Base-by-base conservation (phyloP, 805 yeast species). In the Teunomyces lycoperdinae region DNA sequence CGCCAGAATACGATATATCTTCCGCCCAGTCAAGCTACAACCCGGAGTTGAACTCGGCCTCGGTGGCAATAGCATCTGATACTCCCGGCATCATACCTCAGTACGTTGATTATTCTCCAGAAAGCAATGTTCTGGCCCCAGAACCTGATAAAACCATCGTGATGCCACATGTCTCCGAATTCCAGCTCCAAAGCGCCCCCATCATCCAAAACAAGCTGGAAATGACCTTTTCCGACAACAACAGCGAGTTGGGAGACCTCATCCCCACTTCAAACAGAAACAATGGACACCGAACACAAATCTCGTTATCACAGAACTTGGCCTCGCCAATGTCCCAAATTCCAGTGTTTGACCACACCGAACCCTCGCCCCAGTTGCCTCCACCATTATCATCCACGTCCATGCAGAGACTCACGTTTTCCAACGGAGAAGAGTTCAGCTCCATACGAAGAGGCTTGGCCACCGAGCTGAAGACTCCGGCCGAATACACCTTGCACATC, bases 401-500 rank as follows among this genome's bases (percentile, higher is more conserved):
- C 5, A 42, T 52, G 6, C 61, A 61, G 49, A 53, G 61, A 24
- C 50, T 68, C 16, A 62, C 70, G 0, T 50, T 69, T 28, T 52
- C 71, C 3, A 61, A 63, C 38, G 69, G 69, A 4, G 69, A 68
- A 36, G 74, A 70, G 46, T 61, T 66, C 44, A 50, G 61, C 14
- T 53, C 63, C 31, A 56, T 68, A 47, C 62, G 76, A 26, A 60
- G 62, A 50, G 71, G 63, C 9, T 58, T 71, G 42, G 77, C 77
- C 7, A 70, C 85, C 0, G 88, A 84, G 49, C 73, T 78, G 62
- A 83, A 85, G 59, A 77, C 85, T 26, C 88, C 91, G 0, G 85
- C 92, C 0, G 97, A 91, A 58, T 94, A 94, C 62, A 94, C 98
- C 0, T 71, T 95, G 46, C 97, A 95, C 65, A 90, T 95, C 24